Evolutionary conservation across 257 asterid species (phyloP).

Genomic region (Mentha longifolia): DNA sequence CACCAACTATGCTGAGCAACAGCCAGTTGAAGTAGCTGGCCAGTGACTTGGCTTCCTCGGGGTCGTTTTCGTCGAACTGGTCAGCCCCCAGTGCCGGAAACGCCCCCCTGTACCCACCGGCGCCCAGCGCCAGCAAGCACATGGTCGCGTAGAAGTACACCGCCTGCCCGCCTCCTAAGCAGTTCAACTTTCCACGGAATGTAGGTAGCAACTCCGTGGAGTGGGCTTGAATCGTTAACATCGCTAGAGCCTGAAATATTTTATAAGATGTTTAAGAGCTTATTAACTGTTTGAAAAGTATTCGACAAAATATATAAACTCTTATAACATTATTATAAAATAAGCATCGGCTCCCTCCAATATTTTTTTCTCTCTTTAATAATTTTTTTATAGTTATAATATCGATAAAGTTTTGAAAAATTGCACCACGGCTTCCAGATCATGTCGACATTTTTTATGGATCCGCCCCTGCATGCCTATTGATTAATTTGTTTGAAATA

Average conservation of each 20-base stretch:
- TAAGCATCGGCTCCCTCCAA: too few relatives aligned
- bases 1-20: constrained; percentile 51
- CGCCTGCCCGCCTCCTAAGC: constrained; percentile 56
- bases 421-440: too few relatives aligned
- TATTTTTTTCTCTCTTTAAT: too few relatives aligned
- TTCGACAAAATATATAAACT: too few relatives aligned
- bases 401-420: too few relatives aligned
- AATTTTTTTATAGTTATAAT: too few relatives aligned
- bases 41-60: constrained; percentile 57
- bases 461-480: too few relatives aligned
- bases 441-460: too few relatives aligned
- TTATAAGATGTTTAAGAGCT: too few relatives aligned
- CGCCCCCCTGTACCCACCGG: constrained; percentile 63
- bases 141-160: constrained; percentile 57
- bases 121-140: constrained; percentile 60
- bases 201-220: constrained; percentile 46
- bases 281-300: too few relatives aligned
- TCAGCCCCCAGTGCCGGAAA: constrained; percentile 86
- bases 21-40: constrained; percentile 76
- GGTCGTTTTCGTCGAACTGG: constrained; percentile 62
- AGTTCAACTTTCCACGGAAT: constrained; percentile 47
- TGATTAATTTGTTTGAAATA: too few relatives aligned
- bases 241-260: constrained; percentile 46
- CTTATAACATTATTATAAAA: too few relatives aligned
- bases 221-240: constrained; percentile 72